Base-by-base conservation (phyloP, 2,329 filamentous ascomycete genomes). In the Neopestalotiopsis rosae region DNA sequence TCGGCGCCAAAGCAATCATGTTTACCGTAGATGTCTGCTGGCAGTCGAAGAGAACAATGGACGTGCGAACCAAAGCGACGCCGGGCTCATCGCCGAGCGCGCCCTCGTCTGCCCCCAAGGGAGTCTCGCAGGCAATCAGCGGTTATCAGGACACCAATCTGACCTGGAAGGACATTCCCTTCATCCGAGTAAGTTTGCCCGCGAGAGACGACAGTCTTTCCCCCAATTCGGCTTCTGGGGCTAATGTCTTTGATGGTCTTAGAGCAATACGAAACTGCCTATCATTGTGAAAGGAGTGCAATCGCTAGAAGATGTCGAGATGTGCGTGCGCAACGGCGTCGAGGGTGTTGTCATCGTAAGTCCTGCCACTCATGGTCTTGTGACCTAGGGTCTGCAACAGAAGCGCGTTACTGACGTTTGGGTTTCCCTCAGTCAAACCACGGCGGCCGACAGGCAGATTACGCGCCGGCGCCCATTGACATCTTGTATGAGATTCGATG, bases 331-430 rank as follows among this genome's bases (percentile, higher is more conserved):
- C n/a, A 64, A 45, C 5, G 61, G 61, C 2, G 61, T 64, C 5
- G 61, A 64, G 20, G 61, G 61, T n/a, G 42, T 64, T 20, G 61
- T 64, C 28, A 64, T 64, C 45, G 61, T 64, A 32, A 49, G 59
- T 38, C 14, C 30, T 42, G 17, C 12, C 2, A 14, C 13, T 7
- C 24, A 12, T 30, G 9, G 14, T 5, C 13, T 62, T 24, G 7
- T 4, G 6, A 49, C 40, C 40, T 3, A 9, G 10, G 34, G 6
- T 10, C 6, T 10, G 24, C 10, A 17, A 64, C 7, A 5, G 4
- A 24, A 24, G 17, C 20, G 7, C 24, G 24, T 28, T 17, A 5
- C 61, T 64, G 40, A 64, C 61, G 49, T 4, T 38, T 17, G 24
- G 24, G 24, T 28, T 13, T 1, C 24, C 24, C 34, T 49, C 17